These are phyloP conservation scores for Cystofilobasidium capitatum DNA, from an alignment of 768 basidiomycete species.

Conservation along the genomic window DNA sequence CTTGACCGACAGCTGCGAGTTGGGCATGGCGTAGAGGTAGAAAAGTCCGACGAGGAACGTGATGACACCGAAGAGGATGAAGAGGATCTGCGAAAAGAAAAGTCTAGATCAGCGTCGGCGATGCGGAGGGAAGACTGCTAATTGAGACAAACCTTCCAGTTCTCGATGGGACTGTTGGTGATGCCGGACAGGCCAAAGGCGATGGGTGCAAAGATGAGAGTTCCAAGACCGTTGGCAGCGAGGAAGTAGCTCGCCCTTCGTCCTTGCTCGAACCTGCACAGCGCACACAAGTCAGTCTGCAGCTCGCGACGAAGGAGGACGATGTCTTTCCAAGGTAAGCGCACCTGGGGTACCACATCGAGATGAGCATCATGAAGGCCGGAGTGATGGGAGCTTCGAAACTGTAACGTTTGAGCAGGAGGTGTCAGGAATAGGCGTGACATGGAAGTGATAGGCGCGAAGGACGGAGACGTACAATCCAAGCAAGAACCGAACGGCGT, in stretches of 20 bases:
- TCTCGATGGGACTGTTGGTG: slow-evolving; percentile 17
- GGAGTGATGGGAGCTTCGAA: slow-evolving; percentile 29
- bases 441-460: not conserved
- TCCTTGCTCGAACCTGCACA: not conserved
- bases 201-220: slow-evolving; percentile 27
- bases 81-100: slow-evolving; percentile 7
- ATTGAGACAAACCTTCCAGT: slow-evolving; percentile 23
- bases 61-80: not conserved
- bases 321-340: slow-evolving; percentile 20
- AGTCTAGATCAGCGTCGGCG: too few species aligned
- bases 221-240: slow-evolving; percentile 21
- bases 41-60: slow-evolving; percentile 22
- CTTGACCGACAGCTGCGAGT: slow-evolving; percentile 22
- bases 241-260: slow-evolving; percentile 2
- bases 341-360: slow-evolving; percentile 21
- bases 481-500: slow-evolving; percentile 27
- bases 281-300: not conserved
- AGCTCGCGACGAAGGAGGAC: not conserved
- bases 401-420: not conserved
- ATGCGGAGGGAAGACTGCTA: not conserved
- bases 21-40: slow-evolving; percentile 24
- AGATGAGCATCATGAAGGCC: slow-evolving; percentile 24
- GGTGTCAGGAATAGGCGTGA: not conserved
- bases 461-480: slow-evolving; percentile 17
- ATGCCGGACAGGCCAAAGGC: slow-evolving; percentile 28